Evolutionary conservation across 1,284 basidiomycete genomes (phyloP).

Genomic region (Hemileia vastatrix): DNA sequence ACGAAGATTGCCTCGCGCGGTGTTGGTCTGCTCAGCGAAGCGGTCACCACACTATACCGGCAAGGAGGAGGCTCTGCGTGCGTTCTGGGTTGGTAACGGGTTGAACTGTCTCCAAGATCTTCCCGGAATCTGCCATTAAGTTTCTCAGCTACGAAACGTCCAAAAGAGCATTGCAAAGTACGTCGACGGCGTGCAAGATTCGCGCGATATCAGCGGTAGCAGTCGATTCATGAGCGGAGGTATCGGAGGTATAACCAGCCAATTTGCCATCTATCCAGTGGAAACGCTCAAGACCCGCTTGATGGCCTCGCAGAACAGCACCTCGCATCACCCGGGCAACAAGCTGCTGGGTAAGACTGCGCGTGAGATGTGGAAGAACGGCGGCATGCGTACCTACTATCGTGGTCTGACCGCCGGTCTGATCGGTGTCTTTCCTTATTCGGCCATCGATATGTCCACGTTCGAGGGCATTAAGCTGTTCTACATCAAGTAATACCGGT

Average conservation of each 20-base stretch:
- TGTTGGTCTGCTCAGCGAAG: too few relatives aligned
- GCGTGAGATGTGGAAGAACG: too few relatives aligned
- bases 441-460: conserved; percentile 46
- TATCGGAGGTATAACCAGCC: conserved; percentile 85
- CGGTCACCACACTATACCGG: too few relatives aligned
- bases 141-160: conserved; percentile 88
- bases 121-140: conserved; percentile 96
- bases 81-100: conserved; percentile 75
- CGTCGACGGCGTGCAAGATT: too few relatives aligned
- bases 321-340: too few relatives aligned
- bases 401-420: conserved; percentile 64
- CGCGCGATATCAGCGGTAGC: too few relatives aligned
- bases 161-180: too few relatives aligned
- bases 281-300: too few relatives aligned
- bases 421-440: conserved; percentile 48
- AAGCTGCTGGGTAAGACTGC: too few relatives aligned
- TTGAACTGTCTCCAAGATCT: conserved; percentile 75
- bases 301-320: too few relatives aligned
- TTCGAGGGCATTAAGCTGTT: conserved; percentile 48
- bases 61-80: conserved; percentile 76
- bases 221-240: conserved; percentile 86
- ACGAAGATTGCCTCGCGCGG: too few relatives aligned
- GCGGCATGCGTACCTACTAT: conserved; percentile 75
- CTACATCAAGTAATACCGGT: conserved; percentile 45
- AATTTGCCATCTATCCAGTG: conserved; percentile 82